phyloP scores from a whole-genome alignment of 78 protist genomes.

The Cavenderia fasciculata region DNA sequence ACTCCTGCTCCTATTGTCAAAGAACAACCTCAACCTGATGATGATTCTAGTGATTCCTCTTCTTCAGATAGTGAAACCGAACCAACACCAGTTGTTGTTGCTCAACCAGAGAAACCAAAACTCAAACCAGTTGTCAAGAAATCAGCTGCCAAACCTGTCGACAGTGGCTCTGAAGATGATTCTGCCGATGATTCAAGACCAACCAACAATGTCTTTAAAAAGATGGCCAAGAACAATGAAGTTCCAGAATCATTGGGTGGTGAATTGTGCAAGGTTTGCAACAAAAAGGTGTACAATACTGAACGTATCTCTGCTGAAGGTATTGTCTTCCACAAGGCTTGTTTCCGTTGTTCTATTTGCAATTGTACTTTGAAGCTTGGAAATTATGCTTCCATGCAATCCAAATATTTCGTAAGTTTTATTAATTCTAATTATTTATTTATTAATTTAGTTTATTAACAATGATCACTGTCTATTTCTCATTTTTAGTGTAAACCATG shows the following conservation, averaged over 20 bases:
- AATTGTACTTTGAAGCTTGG: conserved; percentile 30
- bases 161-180: conserved; percentile 22
- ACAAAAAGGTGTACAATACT: conserved; percentile 60
- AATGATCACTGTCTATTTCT: too few species aligned
- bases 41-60: too few species aligned
- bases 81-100: too few species aligned
- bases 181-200: neutral
- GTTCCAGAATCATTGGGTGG: conserved; percentile 9
- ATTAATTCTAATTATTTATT: too few species aligned
- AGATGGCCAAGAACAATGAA: conserved; percentile 41
- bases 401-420: too few species aligned
- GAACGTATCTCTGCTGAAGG: conserved; percentile 65
- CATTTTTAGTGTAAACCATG: conserved; percentile 74
- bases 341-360: conserved; percentile 72
- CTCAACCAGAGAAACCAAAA: conserved; percentile 21
- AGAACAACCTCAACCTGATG: too few species aligned
- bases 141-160: neutral
- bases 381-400: conserved; percentile 69
- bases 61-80: too few species aligned
- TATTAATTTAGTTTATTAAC: too few species aligned
- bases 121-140: conserved; percentile 40
- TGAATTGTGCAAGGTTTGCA: conserved; percentile 66
- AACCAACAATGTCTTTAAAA: neutral
- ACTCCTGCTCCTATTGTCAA: too few species aligned
- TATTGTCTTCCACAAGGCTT: conserved; percentile 71